Base-by-base conservation (phyloP, 257 asterid species). In the Gentiana macrophylla region DNA sequence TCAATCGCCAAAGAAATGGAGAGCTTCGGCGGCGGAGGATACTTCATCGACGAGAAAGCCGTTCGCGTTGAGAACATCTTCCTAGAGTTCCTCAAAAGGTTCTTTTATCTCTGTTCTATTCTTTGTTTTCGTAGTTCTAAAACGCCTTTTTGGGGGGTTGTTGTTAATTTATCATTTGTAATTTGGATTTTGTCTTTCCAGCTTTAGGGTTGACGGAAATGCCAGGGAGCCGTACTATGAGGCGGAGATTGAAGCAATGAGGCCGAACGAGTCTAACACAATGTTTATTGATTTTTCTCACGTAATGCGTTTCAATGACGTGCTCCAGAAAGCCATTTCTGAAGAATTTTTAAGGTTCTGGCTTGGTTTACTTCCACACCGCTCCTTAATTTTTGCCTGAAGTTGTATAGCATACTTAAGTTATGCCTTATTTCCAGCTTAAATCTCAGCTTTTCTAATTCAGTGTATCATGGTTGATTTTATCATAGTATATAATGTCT, bases 221-320 rank as follows among this genome's bases (percentile, higher is more conserved):
- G 69, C 74, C 55, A 55, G 91, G 66, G 90, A 80, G 62, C 79
- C 91, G 49, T 79, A 67, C 72, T 92, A 92, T 59, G 91, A 81
- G 70, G 80, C 87, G 3, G 95, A 88, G 76, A 81, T 85, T 5
- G 97, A 81, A 63, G 75, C 89, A 8, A 83, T 92, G 95, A 67
- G 75, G 60, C 81, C 81, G 1, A 84, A 79, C 76, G 97, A 92
- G 47, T 82, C 99, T 13, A 80, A 74, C 69, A 88, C 99, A 9
- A 85, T 92, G 97, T 92, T 80, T 71, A 70, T 92, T 61, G 97
- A 92, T 70, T 92, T 88, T 83, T 72, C 94, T 1, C 99, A 92
- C 59, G 97, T 92, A 37, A 85, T 83, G 94, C 87, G 80, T 51
- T 88, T 79, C 65, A 89, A 79, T 48, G 94, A 92, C 12, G 74